These are phyloP conservation scores for Ilex asprella DNA, from an alignment of 257 asterid genomes.

Conservation along the genomic window DNA sequence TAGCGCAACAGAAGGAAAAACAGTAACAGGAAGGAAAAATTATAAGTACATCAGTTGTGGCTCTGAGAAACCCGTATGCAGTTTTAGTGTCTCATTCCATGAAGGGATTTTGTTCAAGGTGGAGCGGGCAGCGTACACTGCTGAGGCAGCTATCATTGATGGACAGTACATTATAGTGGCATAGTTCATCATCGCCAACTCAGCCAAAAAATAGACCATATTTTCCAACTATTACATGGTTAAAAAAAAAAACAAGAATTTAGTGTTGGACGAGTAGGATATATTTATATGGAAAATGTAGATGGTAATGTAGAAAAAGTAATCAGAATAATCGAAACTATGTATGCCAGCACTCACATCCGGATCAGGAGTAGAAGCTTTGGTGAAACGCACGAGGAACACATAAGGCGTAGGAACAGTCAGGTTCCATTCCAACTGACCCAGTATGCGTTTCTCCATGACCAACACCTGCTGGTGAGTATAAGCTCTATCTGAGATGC, in stretches of 20 bases:
- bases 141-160: constrained; percentile 89
- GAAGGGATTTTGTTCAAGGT: constrained; percentile 40
- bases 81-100: constrained; percentile 69
- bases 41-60: constrained; percentile 48
- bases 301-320: no score
- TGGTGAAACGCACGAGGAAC: constrained; percentile 76
- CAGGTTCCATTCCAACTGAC: constrained; percentile 61
- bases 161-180: constrained; percentile 48
- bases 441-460: constrained; percentile 78
- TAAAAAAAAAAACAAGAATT: no score
- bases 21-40: no score
- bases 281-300: no score
- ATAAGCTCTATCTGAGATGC: constrained; percentile 65
- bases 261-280: no score
- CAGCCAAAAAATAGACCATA: constrained; percentile 61
- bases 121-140: constrained; percentile 78
- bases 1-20: no score
- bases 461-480: constrained; percentile 45
- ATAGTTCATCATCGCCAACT: constrained; percentile 89
- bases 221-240: constrained; percentile 43
- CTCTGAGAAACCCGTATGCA: constrained; percentile 73
- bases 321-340: no score
- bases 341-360: constrained; percentile 20
- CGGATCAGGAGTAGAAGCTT: constrained; percentile 57
- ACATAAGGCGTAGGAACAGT: constrained; percentile 91